A percentile compares a stretch with the other conserved stretches of the same genome.
These are phyloP conservation scores for Royoungia palumana DNA, from an alignment of 768 basidiomycete genomes.

Conservation along the genomic window DNA sequence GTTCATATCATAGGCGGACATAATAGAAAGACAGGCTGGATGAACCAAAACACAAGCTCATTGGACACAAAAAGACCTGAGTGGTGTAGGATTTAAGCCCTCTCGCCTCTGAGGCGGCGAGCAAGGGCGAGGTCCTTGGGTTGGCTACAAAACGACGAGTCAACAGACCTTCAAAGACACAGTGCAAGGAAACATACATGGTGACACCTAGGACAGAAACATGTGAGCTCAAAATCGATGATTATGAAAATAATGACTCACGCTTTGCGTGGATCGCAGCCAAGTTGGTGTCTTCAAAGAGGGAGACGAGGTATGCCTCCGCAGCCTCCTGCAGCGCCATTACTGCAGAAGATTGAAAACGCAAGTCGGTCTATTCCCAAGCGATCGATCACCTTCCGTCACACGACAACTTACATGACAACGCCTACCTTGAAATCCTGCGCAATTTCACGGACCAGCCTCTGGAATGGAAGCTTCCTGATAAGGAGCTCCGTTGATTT, in stretches of 20 bases:
- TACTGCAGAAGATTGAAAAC: conserved; percentile 95
- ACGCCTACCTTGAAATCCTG: conserved; percentile 85
- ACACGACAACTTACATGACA: neutral
- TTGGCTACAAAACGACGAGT: conserved; percentile 47
- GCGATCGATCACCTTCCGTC: neutral
- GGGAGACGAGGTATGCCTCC: conserved; percentile 83
- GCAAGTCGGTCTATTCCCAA: conserved; percentile 67
- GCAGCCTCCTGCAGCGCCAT: conserved; percentile 93
- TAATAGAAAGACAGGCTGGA: conserved; percentile 10
- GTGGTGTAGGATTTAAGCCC: conserved; percentile 48
- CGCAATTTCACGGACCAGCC: conserved; percentile 95
- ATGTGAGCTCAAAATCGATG: conserved; percentile 10
- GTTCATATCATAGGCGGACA: conserved; percentile 25
- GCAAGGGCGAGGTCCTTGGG: conserved; percentile 89
- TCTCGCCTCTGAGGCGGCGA: conserved; percentile 82
- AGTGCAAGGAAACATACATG: conserved; percentile 40
- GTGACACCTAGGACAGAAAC: conserved; percentile 43
- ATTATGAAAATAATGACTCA: conserved; percentile 21
- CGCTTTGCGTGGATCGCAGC: conserved; percentile 89
- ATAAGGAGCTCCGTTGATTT: conserved; percentile 99
- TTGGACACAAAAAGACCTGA: neutral
- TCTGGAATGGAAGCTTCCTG: conserved; percentile 99
- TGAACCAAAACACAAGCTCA: conserved; percentile 6
- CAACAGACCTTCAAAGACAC: neutral
- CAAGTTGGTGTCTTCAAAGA: conserved; percentile 89